Evolutionary conservation across 169 alveolate species (phyloP), one percentile per base, ranked within the genome.

Genomic region (Eimeria falciformis): DNA sequence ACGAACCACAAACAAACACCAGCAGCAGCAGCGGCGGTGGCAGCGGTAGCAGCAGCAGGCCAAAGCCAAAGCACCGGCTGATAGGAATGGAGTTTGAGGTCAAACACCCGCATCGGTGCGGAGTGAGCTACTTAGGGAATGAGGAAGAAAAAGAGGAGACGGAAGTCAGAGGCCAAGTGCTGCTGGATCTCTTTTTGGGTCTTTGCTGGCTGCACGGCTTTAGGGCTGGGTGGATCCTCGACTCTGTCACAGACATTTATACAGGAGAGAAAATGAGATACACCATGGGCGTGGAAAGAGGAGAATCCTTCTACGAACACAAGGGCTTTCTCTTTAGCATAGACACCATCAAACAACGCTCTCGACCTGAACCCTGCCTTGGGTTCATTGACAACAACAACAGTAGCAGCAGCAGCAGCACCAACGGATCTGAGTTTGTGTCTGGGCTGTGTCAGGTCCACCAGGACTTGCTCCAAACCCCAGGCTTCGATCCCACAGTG

Each of bases 1-100:
- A 82, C 55, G 78, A 21, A 7, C 71, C 33, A 14, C 58, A 14
- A 14, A 7, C 21, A 14, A 7, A 25, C 75, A 25, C 25, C 47
- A n/a, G 14, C 55, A 58, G 69, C 12, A 50, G 50, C 89, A 79
- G 73, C 62, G 58, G 29, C n/a, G 23, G n/a, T n/a, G 40, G 77
- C 25, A 69, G 79, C 29, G 11, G 25, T 12, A 25, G 25, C 23
- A n/a, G 77, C 0, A 9, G 40, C 62, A 69, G 78, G 23, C 27
- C 40, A 55, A 33, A 17, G 65, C 90, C 90, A 29, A 46, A n/a
- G 33, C 27, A 43, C 46, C 53, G 90, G 53, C 25, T 82, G 65
- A 55, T 82, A 37, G 90, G 90, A 6, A 82, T 82, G 17, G 90
- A 82, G 45, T 82, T 82, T n/a, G 90, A 82, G 62, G 45, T 17